phyloP scores from a whole-genome alignment of 371 early-diverging fungal genomes.

The Cokeromyces recurvatus region DNA sequence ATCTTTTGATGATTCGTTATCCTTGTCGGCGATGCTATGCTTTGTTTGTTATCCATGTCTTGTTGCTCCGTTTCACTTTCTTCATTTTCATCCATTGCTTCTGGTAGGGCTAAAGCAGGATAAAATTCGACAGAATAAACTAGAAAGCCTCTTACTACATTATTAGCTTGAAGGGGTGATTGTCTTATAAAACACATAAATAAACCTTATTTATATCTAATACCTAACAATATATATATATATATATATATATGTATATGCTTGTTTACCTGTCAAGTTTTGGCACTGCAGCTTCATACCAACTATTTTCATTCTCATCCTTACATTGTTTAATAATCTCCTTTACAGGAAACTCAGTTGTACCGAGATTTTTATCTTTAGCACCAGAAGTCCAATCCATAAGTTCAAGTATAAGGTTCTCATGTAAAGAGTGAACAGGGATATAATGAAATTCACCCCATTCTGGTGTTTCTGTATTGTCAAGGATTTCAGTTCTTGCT shows the following conservation, averaged over 20 bases:
- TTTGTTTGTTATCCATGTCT: too few relatives aligned
- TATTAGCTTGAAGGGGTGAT: slow-evolving; percentile 50
- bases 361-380: slow-evolving; percentile 68
- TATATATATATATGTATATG: too few relatives aligned
- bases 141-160: slow-evolving; percentile 51
- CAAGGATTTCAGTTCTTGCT: slow-evolving; percentile 65
- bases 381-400: slow-evolving; percentile 66
- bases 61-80: too few relatives aligned
- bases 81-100: not conserved
- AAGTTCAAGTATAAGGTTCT: slow-evolving; percentile 67
- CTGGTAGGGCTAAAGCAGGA: slow-evolving; percentile 44
- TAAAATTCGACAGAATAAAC: slow-evolving; percentile 61
- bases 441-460: slow-evolving; percentile 84
- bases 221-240: too few relatives aligned
- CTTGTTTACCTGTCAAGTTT: slow-evolving; percentile 29
- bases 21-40: not conserved
- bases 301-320: slow-evolving; percentile 17
- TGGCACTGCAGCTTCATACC: slow-evolving; percentile 19
- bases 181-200: too few relatives aligned
- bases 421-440: slow-evolving; percentile 61
- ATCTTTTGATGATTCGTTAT: too few relatives aligned
- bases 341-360: slow-evolving; percentile 35
- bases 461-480: slow-evolving; percentile 71
- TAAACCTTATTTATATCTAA: slow-evolving; percentile 20
- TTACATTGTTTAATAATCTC: slow-evolving; percentile 29